Evolutionary conservation across 2,329 filamentous ascomycete genomes (phyloP).

Genomic region (Madurella mycetomatis): DNA sequence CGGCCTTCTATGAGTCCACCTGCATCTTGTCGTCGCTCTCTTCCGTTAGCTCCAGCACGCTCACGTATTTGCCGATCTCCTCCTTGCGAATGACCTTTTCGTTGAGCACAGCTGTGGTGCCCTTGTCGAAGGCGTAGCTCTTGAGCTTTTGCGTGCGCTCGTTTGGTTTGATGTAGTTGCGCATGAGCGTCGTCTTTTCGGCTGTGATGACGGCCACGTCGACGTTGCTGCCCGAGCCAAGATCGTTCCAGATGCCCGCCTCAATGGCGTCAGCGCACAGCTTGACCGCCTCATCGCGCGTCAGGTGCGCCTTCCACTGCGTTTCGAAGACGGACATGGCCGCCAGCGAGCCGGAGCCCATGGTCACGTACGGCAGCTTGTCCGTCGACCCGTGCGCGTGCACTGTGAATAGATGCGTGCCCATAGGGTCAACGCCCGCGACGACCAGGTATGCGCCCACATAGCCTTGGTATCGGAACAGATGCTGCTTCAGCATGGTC

Average conservation of each 20-base stretch:
- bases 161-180: constrained; percentile 92
- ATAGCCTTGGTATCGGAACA: constrained; percentile 96
- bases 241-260: constrained; percentile 97
- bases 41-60: constrained; percentile 76
- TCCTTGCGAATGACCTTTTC: constrained; percentile 94
- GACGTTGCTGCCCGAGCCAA: constrained; percentile 95
- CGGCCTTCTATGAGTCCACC: constrained; percentile 49
- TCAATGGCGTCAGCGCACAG: constrained; percentile 83
- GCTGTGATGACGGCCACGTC: constrained; percentile 93
- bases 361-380: constrained; percentile 98
- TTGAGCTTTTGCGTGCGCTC: constrained; percentile 84
- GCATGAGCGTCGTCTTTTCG: constrained; percentile 89
- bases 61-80: constrained; percentile 91
- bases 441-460: constrained; percentile 98
- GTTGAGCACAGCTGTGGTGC: constrained; percentile 93
- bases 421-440: constrained; percentile 92
- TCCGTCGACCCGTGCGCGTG: constrained; percentile 98
- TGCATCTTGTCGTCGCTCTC: constrained; percentile 65
- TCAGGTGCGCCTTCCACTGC: constrained; percentile 78
- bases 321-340: constrained; percentile 99
- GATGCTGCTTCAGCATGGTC: constrained; percentile 99
- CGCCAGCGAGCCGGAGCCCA: constrained; percentile 92
- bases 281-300: constrained; percentile 74
- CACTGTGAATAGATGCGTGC: constrained; percentile 92
- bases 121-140: constrained; percentile 84